phyloP scores from a whole-genome alignment of 768 basidiomycete species.

The Dacryopinax primogenitus region DNA sequence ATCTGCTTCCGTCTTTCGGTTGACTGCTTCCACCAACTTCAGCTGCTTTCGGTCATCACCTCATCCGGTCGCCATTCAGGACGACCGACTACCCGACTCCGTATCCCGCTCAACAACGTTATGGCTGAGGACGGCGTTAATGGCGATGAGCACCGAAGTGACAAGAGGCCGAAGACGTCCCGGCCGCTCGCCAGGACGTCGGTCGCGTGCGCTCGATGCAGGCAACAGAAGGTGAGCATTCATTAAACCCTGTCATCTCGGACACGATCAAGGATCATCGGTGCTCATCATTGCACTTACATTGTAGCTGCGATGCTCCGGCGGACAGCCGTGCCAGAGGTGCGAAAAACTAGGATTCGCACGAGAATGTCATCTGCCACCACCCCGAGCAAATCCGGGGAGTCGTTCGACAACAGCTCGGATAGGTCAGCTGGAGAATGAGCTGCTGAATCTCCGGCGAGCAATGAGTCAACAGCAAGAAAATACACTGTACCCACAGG shows the following conservation, averaged over 20 bases:
- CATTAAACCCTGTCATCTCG: background rate
- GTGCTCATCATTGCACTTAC: background rate
- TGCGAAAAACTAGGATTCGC: background rate
- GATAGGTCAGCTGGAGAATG: constrained; percentile 1
- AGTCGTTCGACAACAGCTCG: background rate
- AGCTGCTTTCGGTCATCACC: constrained; percentile 7
- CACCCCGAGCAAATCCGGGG: background rate
- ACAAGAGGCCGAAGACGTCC: background rate
- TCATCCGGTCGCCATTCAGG: background rate
- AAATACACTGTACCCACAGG: background rate
- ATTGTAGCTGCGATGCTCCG: background rate
- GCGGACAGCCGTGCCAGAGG: background rate
- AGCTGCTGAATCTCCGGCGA: background rate
- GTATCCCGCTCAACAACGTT: background rate
- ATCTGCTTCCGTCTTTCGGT: too few relatives aligned
- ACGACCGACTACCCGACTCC: constrained; percentile 3
- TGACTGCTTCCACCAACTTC: constrained; percentile 4
- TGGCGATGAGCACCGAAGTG: background rate
- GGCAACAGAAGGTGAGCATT: constrained; percentile 2
- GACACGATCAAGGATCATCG: background rate
- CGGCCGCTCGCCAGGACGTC: background rate
- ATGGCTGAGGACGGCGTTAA: background rate
- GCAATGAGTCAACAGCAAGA: background rate
- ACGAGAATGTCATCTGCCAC: background rate
- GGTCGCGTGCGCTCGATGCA: background rate